These are phyloP conservation scores for Lindgomyces ingoldianus DNA, from an alignment of 495 filamentous ascomycete species.

Conservation along the genomic window DNA sequence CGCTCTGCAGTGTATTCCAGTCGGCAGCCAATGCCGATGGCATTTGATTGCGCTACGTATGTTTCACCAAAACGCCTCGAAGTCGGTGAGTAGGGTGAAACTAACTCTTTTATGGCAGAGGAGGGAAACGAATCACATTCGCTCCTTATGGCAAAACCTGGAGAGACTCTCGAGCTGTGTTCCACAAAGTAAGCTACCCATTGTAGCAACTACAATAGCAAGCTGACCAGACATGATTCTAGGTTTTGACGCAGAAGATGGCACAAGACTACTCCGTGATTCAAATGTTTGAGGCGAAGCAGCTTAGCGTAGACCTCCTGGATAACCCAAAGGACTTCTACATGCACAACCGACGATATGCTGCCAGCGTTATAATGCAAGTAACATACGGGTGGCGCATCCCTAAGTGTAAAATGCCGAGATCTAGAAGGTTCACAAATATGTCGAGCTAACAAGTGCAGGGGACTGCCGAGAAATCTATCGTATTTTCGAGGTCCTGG, in stretches of 20 bases:
- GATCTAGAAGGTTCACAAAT: not conserved
- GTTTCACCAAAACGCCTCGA: not conserved
- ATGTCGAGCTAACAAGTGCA: not conserved
- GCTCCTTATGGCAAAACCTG: conserved; percentile 11
- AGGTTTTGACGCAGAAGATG: conserved; percentile 13
- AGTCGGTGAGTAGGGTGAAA: not conserved
- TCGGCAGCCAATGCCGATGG: conserved; percentile 12
- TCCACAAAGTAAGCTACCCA: conserved; percentile 2
- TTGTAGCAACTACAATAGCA: not conserved
- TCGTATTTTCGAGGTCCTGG: conserved; percentile 11
- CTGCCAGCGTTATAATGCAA: conserved; percentile 8
- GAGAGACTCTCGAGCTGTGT: conserved; percentile 2
- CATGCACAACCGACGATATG: conserved; percentile 10
- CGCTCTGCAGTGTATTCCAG: conserved; percentile 10
- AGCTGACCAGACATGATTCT: not conserved
- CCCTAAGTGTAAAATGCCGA: not conserved
- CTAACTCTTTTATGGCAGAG: too few relatives aligned
- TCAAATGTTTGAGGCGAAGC: conserved; percentile 9
- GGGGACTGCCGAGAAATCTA: conserved; percentile 13
- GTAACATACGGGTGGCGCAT: conserved; percentile 13
- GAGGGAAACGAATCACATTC: conserved; percentile 9
- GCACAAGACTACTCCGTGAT: conserved; percentile 13
- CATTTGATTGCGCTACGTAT: conserved; percentile 12
- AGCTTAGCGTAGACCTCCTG: conserved; percentile 11
- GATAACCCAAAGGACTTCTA: conserved; percentile 11